Percentiles rank a stretch among this genome's conserved stretches.
These are phyloP conservation scores for Triticum urartu DNA, from an alignment of 176 grass and related monocot genomes.

Conservation along the genomic window DNA sequence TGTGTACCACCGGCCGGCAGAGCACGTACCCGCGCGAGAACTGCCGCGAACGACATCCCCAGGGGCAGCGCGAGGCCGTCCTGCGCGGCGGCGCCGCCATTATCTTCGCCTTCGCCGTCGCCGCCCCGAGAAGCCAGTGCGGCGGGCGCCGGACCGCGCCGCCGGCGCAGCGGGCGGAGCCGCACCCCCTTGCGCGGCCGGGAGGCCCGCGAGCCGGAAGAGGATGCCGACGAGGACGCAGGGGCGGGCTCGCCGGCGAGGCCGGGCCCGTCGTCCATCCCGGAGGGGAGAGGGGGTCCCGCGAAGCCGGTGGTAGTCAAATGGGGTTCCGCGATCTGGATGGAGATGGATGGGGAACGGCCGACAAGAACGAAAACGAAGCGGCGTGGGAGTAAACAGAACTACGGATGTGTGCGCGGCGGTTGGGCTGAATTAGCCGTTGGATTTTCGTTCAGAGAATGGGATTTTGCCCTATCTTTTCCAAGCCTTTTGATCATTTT, in stretches of 20 bases:
- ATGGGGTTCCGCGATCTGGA: background rate
- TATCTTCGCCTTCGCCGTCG: background rate
- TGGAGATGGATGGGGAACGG: background rate
- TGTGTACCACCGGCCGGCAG: background rate
- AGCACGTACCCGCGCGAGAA: conserved; percentile 64
- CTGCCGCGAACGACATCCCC: conserved; percentile 88
- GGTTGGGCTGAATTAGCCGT: conserved; percentile 11
- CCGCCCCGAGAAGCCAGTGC: background rate
- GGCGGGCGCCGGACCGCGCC: background rate
- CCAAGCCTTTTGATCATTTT: too few relatives aligned
- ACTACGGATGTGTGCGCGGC: background rate
- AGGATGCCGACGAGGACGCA: conserved; percentile 36
- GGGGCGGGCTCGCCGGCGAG: background rate
- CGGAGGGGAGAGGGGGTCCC: background rate
- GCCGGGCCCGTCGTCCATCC: conserved; percentile 24
- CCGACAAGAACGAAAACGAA: background rate
- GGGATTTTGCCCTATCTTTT: too few relatives aligned
- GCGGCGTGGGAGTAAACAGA: conserved; percentile 1
- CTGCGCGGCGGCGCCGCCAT: conserved; percentile 1
- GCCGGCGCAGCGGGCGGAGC: conserved; percentile 28
- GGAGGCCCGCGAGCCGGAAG: background rate
- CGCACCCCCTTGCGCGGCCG: conserved; percentile 26
- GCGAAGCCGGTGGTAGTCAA: background rate
- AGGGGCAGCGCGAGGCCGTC: conserved; percentile 78
- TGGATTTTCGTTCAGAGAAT: background rate